A percentile compares a stretch with the other conserved stretches of the same genome.
phyloP scores from a whole-genome alignment of 176 grass and related monocot species.

The Bonia amplexicaulis region DNA sequence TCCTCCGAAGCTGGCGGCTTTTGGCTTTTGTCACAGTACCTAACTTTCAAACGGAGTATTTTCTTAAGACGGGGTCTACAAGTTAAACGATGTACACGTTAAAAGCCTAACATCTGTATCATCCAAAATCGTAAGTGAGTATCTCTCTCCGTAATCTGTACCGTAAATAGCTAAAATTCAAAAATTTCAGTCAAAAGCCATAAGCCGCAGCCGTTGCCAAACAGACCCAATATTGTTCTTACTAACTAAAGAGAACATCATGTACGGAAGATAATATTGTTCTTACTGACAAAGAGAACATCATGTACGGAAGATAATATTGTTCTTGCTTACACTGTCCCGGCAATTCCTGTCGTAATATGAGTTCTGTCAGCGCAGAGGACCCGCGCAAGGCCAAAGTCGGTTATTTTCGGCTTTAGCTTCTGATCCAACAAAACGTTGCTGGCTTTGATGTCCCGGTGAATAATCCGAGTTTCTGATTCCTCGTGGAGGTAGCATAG shows the following conservation, averaged over 20 bases:
- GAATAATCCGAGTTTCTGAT: constrained; percentile 34
- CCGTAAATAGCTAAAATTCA: no score
- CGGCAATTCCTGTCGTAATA: constrained; percentile 28
- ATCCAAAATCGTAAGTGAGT: no score
- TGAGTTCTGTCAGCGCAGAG: constrained; percentile 16
- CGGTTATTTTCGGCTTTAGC: constrained; percentile 26
- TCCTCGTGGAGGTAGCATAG: constrained; percentile 36
- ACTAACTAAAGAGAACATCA: background rate
- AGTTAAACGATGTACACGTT: no score
- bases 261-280: background rate
- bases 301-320: background rate
- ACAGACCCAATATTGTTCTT: no score
- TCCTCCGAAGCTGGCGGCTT: no score
- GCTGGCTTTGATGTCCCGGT: constrained; percentile 38
- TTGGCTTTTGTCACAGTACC: no score
- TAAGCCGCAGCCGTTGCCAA: no score
- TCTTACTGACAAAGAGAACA: constrained; percentile 6
- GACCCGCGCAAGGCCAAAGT: constrained; percentile 33
- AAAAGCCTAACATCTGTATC: no score
- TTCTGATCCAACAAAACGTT: constrained; percentile 27
- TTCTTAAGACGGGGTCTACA: no score
- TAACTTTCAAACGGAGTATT: no score
- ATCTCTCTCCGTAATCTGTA: no score
- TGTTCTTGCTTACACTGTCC: constrained; percentile 29
- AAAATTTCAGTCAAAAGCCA: no score